Evolutionary conservation across 75 land plant genomes (phyloP).

Genomic region (Pinus albicaulis): DNA sequence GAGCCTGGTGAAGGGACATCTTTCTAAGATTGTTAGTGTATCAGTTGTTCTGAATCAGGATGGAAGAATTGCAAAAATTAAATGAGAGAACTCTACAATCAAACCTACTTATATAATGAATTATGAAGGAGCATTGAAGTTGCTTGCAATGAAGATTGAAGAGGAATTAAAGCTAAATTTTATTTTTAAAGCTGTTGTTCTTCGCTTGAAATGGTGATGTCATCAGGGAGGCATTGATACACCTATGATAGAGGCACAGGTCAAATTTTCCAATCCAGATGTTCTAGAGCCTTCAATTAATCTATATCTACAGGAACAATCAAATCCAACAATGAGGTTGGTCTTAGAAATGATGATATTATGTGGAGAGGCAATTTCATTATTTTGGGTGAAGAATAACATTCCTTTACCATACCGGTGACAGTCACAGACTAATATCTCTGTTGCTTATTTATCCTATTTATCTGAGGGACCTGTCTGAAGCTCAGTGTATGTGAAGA

Average conservation of each 20-base stretch:
- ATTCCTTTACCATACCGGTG: conserved; percentile 93
- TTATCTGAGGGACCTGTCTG: conserved; percentile 89
- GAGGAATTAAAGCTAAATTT: conserved; percentile 85
- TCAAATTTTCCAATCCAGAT: conserved; percentile 71
- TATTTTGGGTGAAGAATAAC: conserved; percentile 57
- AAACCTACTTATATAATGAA: conserved; percentile 89
- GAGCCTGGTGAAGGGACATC: conserved; percentile 85
- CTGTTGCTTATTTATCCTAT: conserved; percentile 45
- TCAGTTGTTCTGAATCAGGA: conserved; percentile 70
- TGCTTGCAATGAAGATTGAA: conserved; percentile 69
- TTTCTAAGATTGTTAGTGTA: conserved; percentile 74
- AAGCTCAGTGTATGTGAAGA: conserved; percentile 55
- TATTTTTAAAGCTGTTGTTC: conserved; percentile 77
- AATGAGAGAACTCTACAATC: conserved; percentile 62
- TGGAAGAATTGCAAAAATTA: conserved; percentile 92
- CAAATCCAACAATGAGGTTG: conserved; percentile 76
- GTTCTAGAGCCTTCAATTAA: conserved; percentile 76
- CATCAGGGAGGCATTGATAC: conserved; percentile 89
- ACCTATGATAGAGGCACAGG: conserved; percentile 52
- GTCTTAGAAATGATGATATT: conserved; percentile 98
- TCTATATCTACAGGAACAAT: conserved; percentile 63
- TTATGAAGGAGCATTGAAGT: conserved; percentile 86
- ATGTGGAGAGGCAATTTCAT: conserved; percentile 92
- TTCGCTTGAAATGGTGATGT: conserved; percentile 78
- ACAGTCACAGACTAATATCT: conserved; percentile 62